Conservation (phyloP, 768 basidiomycete species). For the Cyclocybe aegerita region DNA sequence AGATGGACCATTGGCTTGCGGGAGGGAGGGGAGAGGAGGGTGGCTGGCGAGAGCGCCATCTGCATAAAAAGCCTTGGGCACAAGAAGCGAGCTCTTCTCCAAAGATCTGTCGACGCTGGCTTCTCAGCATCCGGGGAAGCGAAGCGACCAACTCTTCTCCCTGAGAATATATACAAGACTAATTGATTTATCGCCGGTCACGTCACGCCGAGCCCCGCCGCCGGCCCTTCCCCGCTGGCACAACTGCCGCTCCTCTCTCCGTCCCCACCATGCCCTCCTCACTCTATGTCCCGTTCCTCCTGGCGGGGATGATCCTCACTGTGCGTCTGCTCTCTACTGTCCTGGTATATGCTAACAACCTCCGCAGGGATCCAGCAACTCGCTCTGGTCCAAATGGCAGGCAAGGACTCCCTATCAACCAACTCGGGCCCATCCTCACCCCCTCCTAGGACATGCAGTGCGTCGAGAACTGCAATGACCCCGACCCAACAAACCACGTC, state of each 20-base stretch:
- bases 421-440: conserved; percentile 4
- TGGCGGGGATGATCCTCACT: conserved; percentile 91
- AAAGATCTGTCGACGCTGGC: conserved; percentile 33
- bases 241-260: conserved; percentile 12
- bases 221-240: conserved; percentile 6
- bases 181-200: conserved; percentile 20
- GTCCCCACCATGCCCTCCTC: conserved; percentile 59
- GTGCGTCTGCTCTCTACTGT: conserved; percentile 35
- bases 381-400: conserved; percentile 85
- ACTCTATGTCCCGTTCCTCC: conserved; percentile 73
- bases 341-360: not conserved
- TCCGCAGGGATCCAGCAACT: conserved; percentile 73
- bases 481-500: conserved; percentile 57
- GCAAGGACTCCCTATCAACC: conserved; percentile 28
- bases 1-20: conserved; percentile 62
- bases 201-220: conserved; percentile 16
- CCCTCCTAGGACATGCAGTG: conserved; percentile 89
- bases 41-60: conserved; percentile 30
- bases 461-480: conserved; percentile 84
- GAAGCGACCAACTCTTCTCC: conserved; percentile 24
- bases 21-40: conserved; percentile 26
- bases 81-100: conserved; percentile 30
- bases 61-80: conserved; percentile 42
- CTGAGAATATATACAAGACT: conserved; percentile 18
- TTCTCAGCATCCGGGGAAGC: conserved; percentile 30